These are phyloP conservation scores for Solanum hybrid DNA, from an alignment of 305 asterid species.

Conservation along the genomic window DNA sequence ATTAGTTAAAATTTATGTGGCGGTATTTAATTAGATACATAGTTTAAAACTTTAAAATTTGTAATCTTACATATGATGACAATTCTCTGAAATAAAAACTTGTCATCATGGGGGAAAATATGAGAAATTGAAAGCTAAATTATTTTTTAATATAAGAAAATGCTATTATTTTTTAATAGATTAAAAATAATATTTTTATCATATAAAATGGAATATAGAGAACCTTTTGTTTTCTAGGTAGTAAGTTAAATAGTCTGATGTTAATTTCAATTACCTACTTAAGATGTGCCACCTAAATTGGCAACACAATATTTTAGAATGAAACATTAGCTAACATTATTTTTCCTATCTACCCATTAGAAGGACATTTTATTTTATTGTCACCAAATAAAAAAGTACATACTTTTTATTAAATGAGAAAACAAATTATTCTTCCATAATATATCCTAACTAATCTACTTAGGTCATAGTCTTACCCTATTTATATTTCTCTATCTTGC, in stretches of 20 bases:
- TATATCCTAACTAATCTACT: not conserved
- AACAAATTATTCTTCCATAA: not conserved
- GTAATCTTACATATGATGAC: not conserved
- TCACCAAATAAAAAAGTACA: not conserved
- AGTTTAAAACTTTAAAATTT: not conserved
- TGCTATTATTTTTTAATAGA: not conserved
- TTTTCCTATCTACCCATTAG: not conserved
- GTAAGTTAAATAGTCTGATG: constrained; percentile 3
- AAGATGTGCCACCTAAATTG: constrained; percentile 15
- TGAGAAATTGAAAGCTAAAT: not conserved
- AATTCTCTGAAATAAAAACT: not conserved
- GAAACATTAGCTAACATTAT: not conserved
- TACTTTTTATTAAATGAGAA: not conserved
- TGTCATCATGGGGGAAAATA: not conserved
- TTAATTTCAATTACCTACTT: not conserved
- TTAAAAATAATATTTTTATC: not conserved
- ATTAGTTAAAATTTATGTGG: not conserved
- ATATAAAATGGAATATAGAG: not conserved
- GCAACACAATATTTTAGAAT: not conserved
- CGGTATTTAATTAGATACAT: not conserved
- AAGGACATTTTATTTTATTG: not conserved
- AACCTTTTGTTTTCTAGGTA: not conserved
- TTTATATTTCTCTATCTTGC: not conserved
- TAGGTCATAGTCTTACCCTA: not conserved
- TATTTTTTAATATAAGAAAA: not conserved